phyloP scores from a whole-genome alignment of 257 asterid species.

The Solanum tarijense region DNA sequence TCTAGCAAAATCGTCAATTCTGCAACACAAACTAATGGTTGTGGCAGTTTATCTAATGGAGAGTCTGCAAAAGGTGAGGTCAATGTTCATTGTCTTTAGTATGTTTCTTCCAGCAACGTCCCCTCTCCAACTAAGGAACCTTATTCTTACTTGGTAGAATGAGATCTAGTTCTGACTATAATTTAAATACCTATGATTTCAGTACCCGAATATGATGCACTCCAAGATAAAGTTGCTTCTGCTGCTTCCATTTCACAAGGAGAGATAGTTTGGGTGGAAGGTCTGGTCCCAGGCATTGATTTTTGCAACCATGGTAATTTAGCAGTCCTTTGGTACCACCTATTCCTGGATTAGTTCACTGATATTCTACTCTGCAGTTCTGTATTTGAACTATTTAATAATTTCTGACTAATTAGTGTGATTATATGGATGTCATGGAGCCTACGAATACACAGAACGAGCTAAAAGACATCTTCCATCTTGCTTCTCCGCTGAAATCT shows the following conservation, averaged over 20 bases:
- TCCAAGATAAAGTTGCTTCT: slow-evolving; percentile 34
- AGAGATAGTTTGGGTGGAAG: slow-evolving; percentile 77
- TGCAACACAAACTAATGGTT: slow-evolving; percentile 9
- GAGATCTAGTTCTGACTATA: neutral
- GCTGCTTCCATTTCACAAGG: slow-evolving; percentile 28
- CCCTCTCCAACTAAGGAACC: neutral
- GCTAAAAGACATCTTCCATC: neutral
- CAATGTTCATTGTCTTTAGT: slow-evolving; percentile 4
- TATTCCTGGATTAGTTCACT: neutral
- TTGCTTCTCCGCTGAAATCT: neutral
- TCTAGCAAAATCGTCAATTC: slow-evolving; percentile 6
- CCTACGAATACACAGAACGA: neutral
- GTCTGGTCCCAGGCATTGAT: slow-evolving; percentile 96
- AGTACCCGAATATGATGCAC: slow-evolving; percentile 1
- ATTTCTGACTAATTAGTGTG: neutral
- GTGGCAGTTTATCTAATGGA: slow-evolving; percentile 25
- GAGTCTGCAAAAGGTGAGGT: slow-evolving; percentile 37
- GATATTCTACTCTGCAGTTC: neutral
- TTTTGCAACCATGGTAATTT: slow-evolving; percentile 94
- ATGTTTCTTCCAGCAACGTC: neutral
- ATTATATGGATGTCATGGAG: neutral
- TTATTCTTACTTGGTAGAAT: neutral
- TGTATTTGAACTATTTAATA: neutral
- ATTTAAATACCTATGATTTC: neutral
- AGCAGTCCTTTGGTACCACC: neutral